Base-by-base conservation (phyloP, 805 yeast genomes). In the Cyberlindnera japonica region DNA sequence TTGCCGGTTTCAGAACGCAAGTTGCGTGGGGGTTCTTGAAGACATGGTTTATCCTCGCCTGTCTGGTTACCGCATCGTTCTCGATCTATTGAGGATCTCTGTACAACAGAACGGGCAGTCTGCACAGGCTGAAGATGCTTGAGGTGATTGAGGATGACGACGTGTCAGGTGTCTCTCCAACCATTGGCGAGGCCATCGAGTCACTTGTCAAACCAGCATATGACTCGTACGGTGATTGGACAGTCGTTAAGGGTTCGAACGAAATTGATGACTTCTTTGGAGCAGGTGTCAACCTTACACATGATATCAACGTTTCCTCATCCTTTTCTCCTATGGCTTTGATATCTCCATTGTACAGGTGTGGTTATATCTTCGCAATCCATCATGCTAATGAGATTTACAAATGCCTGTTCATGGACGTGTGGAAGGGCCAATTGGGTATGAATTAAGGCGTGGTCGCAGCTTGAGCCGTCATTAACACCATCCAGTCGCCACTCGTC, bases 311-410 rank as follows among this genome's bases (percentile, higher is more conserved):
- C 55, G 77, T 83, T 37, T 65, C 89, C 2, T 80, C 89, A 18
- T 75, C 88, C 1, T 83, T 83, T 53, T 62, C 78, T 11, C 82
- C 90, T 8, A 58, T 83, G 52, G 84, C 74, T 2, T 61, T 82
- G 39, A 67, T 72, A 22, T 76, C 81, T 5, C 47, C 58, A n/a
- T 69, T 84, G 47, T 83, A 66, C 62, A 63, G 81, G 41, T 79
- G 72, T 57, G 85, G 89, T 15, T 80, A 80, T 52, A 82, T 75
- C 15, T 64, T 79, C 66, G 95, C 93, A 5, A 70, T 82, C 39
- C 80, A 80, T 51, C 81, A 82, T 49, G 73, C 83, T 0, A 71
- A 72, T 38, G 87, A 79, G 49, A 71, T 78, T 21, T 70, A 71
- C 53, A 79, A 79, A 55, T 80, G 81, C 2, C 60, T 81, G 1